Percentiles rank a stretch among this genome's conserved stretches.
Conservation (phyloP, 345 rosid genomes). For the Citropsis articulata region DNA sequence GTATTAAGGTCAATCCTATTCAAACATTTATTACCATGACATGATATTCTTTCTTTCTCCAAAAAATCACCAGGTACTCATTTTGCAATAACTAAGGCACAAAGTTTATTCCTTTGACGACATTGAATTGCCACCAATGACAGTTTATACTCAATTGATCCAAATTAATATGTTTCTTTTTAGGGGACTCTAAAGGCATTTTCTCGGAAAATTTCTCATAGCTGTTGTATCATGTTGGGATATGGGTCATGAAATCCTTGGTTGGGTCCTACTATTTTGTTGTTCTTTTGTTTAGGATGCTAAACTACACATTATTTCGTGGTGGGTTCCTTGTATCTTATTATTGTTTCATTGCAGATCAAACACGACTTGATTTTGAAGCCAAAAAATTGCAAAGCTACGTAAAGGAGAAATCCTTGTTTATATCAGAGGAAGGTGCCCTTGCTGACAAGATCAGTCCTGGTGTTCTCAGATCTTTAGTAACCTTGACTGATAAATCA, state of each 20-base stretch:
- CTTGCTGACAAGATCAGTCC: constrained; percentile 72
- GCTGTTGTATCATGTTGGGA: background rate
- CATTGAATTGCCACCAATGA: background rate
- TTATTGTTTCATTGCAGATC: constrained; percentile 41
- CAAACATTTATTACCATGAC: background rate
- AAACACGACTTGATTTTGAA: constrained; percentile 51
- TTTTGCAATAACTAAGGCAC: background rate
- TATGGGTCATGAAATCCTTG: background rate
- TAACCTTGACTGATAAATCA: constrained; percentile 56
- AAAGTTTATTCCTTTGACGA: background rate
- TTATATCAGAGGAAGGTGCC: constrained; percentile 65
- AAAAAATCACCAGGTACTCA: background rate
- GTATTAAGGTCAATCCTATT: no score
- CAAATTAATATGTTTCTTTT: background rate
- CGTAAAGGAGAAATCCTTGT: constrained; percentile 65
- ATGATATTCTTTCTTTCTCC: background rate
- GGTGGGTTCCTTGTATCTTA: background rate
- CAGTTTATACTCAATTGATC: background rate
- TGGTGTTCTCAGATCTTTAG: constrained; percentile 58
- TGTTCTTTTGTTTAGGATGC: background rate
- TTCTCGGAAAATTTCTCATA: background rate
- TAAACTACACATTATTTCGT: background rate
- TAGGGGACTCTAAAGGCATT: background rate
- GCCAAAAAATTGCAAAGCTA: constrained; percentile 69
- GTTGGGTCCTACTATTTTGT: background rate